Base-by-base conservation (phyloP, 2,329 filamentous ascomycete species). In the Colletotrichum spaethianum region DNA sequence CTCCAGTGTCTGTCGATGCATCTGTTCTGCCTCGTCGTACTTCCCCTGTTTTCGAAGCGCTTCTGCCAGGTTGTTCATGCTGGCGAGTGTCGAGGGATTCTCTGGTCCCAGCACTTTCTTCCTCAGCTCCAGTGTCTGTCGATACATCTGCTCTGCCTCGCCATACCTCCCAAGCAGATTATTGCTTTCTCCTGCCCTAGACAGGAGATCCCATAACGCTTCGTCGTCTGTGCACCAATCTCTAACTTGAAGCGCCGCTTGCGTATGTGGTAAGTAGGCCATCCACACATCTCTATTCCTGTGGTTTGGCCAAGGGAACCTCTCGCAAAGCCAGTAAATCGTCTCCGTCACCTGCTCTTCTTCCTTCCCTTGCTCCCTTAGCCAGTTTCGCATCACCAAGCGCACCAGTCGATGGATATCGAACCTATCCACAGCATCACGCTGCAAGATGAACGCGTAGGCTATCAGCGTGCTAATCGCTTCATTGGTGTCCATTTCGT, bases 331-430 rank as follows among this genome's bases (percentile, higher is more conserved):
- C 50, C n/a, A n/a, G n/a, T n/a, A n/a, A n/a, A n/a, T n/a, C n/a
- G n/a, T n/a, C n/a, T n/a, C 18, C 26, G 20, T 33, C 50, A 31
- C 50, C 1, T 53, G n/a, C n/a, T 4, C 50, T 18, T 8, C 6
- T 31, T n/a, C 28, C 50, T 20, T 53, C 11, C 26, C 26, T 31
- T 53, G 50, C 28, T 53, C 14, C 3, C 50, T 16, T 16, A 53
- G 14, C 50, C 50, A 31, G 50, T 20, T 48, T 4, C 78, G 5
- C n/a, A n/a, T n/a, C n/a, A n/a, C n/a, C n/a, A n/a, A n/a, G n/a
- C n/a, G n/a, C n/a, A n/a, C n/a, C n/a, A 82, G 74, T 11, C 79
- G 76, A 42, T 82, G 79, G 16, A 82, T 80, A 53, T 80, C 79
- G 42, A 76, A 77, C 2, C 69, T 70, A 18, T 68, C 42, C 3